Percentiles rank a stretch among this genome's conserved stretches.
Conservation (phyloP, 176 grass and related monocot genomes). For the Rhipidocladum racemiflorum region DNA sequence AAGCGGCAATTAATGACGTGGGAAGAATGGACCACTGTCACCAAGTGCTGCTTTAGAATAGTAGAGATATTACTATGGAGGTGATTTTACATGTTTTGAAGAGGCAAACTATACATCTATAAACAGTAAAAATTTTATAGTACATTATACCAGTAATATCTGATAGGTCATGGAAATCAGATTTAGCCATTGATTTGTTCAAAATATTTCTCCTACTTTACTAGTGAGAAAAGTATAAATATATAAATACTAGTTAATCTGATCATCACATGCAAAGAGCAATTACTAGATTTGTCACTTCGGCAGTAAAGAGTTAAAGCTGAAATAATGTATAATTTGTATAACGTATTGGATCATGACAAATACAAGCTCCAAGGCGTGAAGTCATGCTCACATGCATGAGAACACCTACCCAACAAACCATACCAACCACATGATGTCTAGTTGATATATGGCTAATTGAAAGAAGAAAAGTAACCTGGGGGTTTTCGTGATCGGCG, state of each 20-base stretch:
- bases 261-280: not conserved
- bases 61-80: too few species aligned
- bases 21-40: too few species aligned
- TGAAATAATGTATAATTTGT: not conserved
- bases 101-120: not conserved
- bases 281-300: slow-evolving; percentile 15
- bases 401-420: not conserved
- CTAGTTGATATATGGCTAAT: not conserved
- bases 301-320: not conserved
- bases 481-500: not conserved
- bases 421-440: not conserved
- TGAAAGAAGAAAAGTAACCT: not conserved
- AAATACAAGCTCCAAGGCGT: not conserved
- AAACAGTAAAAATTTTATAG: not conserved
- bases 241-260: too few species aligned
- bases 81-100: not conserved
- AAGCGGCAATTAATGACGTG: too few species aligned
- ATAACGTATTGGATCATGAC: not conserved
- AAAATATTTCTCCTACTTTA: too few species aligned
- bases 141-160: too few species aligned
- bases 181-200: too few species aligned
- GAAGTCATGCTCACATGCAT: not conserved
- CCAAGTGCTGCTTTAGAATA: too few species aligned
- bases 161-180: too few species aligned
- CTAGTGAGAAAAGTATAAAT: too few species aligned